phyloP scores from a whole-genome alignment of 768 basidiomycete genomes.

The Lactarius pseudohatsudake region DNA sequence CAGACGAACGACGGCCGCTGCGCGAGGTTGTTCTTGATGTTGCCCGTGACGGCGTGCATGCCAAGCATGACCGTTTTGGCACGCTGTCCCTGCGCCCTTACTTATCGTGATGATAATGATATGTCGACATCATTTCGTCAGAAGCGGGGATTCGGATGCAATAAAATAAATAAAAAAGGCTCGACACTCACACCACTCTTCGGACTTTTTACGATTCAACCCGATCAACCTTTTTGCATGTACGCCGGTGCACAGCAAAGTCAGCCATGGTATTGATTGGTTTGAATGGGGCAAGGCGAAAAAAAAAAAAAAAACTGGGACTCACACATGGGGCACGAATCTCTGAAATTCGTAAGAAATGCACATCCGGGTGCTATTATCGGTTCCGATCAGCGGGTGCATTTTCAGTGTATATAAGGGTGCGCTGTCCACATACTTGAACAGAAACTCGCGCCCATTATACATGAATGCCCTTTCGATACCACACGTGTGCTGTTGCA shows the following conservation, averaged over 20 bases:
- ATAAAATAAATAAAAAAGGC: constrained; percentile 12
- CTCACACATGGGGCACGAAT: constrained; percentile 57
- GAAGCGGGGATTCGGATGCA: constrained; percentile 21
- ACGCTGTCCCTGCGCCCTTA: constrained; percentile 34
- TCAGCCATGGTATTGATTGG: not conserved
- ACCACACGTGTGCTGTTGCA: constrained; percentile 63
- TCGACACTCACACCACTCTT: constrained; percentile 60
- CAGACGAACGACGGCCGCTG: constrained; percentile 64
- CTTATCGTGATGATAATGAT: constrained; percentile 2
- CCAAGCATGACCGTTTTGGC: constrained; percentile 57
- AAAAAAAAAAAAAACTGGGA: constrained; percentile 44
- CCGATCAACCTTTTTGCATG: constrained; percentile 34
- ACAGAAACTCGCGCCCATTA: constrained; percentile 70
- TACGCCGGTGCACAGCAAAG: constrained; percentile 23
- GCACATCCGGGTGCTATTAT: constrained; percentile 61
- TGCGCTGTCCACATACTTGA: constrained; percentile 55
- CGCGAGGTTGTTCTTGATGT: constrained; percentile 43
- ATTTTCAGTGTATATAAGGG: constrained; percentile 12
- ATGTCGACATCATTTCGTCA: constrained; percentile 1
- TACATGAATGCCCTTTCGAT: constrained; percentile 69
- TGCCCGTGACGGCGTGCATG: constrained; percentile 56
- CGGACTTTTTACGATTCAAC: constrained; percentile 50
- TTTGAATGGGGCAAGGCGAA: constrained; percentile 30
- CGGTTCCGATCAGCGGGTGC: constrained; percentile 19
- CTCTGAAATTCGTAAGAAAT: constrained; percentile 69